Percentiles rank a stretch among this genome's conserved stretches.
phyloP scores from a whole-genome alignment of 2,329 filamentous ascomycete genomes.

The Arthroderma sp. region DNA sequence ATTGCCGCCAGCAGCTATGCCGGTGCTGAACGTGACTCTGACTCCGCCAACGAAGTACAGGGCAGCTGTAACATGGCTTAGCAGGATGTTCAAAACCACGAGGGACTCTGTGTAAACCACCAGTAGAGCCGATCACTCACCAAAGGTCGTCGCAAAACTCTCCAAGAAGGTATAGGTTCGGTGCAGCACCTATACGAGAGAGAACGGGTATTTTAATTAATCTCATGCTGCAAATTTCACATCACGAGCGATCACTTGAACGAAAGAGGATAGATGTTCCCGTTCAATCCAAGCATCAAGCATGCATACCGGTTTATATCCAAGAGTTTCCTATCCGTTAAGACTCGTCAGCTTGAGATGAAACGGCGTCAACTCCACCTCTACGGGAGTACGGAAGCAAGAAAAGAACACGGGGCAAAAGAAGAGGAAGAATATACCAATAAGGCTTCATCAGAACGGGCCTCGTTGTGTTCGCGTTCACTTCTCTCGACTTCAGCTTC shows the following conservation, averaged over 20 bases:
- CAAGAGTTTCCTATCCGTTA: slow-evolving; percentile 35
- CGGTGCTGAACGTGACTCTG: slow-evolving; percentile 50
- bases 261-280: not conserved
- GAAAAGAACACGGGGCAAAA: not conserved
- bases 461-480: slow-evolving; percentile 6
- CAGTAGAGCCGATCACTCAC: slow-evolving; percentile 25
- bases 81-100: not conserved
- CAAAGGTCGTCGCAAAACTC: slow-evolving; percentile 49
- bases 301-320: slow-evolving; percentile 42
- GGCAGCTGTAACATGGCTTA: slow-evolving; percentile 34
- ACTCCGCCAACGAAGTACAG: slow-evolving; percentile 51
- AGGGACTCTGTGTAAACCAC: not conserved
- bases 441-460: slow-evolving; percentile 24
- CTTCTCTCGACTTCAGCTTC: slow-evolving; percentile 5
- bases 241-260: not conserved
- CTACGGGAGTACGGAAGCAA: not conserved
- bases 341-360: slow-evolving; percentile 13
- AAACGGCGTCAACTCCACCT: not conserved
- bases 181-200: slow-evolving; percentile 39
- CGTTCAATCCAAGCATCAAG: not conserved
- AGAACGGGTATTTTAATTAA: not conserved
- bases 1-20: slow-evolving; percentile 49
- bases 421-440: slow-evolving; percentile 21
- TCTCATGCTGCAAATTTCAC: too few species aligned
- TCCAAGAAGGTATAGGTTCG: slow-evolving; percentile 47